Base-by-base conservation (phyloP, 108 stramenopile genomes). In the Cyclostephanos tholiformis region DNA sequence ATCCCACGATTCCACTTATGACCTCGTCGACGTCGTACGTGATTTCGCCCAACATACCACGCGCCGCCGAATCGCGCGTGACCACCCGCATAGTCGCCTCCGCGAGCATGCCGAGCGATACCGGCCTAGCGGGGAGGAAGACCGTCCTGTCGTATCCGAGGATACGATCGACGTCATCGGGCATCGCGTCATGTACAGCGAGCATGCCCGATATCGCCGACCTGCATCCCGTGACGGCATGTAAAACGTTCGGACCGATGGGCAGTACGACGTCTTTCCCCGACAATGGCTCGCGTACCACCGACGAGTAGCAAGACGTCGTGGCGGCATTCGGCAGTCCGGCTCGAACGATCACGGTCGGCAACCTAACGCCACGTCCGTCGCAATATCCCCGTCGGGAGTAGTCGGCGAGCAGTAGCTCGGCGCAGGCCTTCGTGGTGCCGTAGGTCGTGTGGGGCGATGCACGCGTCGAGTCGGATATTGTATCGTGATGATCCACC, bases 391-490 rank as follows among this genome's bases (percentile, higher is more conserved):
- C 77, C 6, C 83, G 61, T 9, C 87, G 69, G 14, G 79, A 65
- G 72, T 86, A 88, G 41, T 88, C 87, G 11, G 81, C 65, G 50
- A 88, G 55, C n/a, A 88, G 56, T 25, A 88, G 66, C 58, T 88
- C 87, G 11, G 75, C 69, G 55, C 85, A 86, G 2, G 87, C 83
- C 58, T 88, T 88, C 13, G 85, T 84, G 53, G 73, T 80, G 22
- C 87, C 87, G 77, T 88, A 88, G 19, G 85, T 86, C 8, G 87
- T 88, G 48, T 86, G 85, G 25, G 87, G 87, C 12, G 85, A 74
- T 14, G 84, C 83, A 2, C 85, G 76, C 6, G 80, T 76, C 8
- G 84, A 72, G 61, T 88, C 87, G n/a, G 71, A 74, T 32, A 88
- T 84, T 13, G 65, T 72, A 36, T 82, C 85, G n/a, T 67, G 26